A percentile compares a stretch with the other conserved stretches of the same genome.
Evolutionary conservation across 2,329 filamentous ascomycete genomes (phyloP).

Genomic region (Alternaria atra): DNA sequence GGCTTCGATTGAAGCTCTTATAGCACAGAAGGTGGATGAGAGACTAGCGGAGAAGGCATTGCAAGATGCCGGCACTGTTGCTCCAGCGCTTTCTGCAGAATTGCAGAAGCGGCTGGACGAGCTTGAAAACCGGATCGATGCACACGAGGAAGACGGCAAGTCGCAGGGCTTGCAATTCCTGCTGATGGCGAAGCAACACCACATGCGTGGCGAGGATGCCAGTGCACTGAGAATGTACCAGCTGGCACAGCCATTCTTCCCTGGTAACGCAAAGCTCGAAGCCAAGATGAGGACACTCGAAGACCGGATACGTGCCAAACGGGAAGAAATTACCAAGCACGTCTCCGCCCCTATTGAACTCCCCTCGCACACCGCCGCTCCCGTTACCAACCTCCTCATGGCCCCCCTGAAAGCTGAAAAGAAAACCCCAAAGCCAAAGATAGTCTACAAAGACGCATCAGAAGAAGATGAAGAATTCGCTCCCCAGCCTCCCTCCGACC

Average conservation of each 20-base stretch:
- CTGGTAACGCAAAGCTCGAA: conserved; percentile 78
- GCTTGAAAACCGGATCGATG: conserved; percentile 84
- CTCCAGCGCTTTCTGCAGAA: conserved; percentile 71
- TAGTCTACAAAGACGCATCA: conserved; percentile 24
- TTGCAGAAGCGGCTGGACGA: conserved; percentile 83
- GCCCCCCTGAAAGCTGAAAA: conserved; percentile 43
- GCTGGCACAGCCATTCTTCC: conserved; percentile 83
- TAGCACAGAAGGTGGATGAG: conserved; percentile 90
- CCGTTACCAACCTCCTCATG: conserved; percentile 48
- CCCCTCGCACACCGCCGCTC: conserved; percentile 25
- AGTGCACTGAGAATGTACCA: conserved; percentile 87
- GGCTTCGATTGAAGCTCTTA: conserved; percentile 86
- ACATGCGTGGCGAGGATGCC: conserved; percentile 79
- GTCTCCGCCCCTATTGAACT: conserved; percentile 22
- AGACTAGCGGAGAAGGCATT: conserved; percentile 79
- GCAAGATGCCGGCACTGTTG: conserved; percentile 61
- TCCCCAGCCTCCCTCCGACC: conserved; percentile 45
- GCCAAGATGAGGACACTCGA: conserved; percentile 64
- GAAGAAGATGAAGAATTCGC: conserved; percentile 56
- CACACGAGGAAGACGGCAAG: conserved; percentile 72
- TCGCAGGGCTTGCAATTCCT: conserved; percentile 86
- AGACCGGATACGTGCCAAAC: conserved; percentile 58
- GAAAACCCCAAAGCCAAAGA: conserved; percentile 31
- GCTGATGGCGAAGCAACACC: conserved; percentile 91
- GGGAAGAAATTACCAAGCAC: conserved; percentile 37